Conservation (phyloP, 2,329 filamentous ascomycete species). For the Trichoderma afroharzianum region DNA sequence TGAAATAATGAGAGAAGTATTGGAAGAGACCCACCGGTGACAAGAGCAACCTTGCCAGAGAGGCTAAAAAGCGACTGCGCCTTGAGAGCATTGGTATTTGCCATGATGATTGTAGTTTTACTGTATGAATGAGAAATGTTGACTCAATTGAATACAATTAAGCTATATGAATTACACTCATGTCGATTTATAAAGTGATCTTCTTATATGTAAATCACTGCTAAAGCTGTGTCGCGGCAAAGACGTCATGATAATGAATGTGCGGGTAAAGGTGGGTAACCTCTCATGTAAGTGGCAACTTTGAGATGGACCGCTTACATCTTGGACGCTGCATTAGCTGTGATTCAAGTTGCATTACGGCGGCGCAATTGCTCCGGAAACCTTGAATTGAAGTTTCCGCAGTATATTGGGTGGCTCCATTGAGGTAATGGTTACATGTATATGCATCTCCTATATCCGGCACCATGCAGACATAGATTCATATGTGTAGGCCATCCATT, state of each 20-base stretch:
- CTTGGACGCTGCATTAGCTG: neutral
- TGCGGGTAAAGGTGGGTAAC: neutral
- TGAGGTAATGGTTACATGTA: no score
- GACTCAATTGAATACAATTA: neutral
- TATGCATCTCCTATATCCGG: no score
- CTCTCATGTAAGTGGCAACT: neutral
- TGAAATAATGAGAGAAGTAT: neutral
- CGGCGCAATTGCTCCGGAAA: neutral
- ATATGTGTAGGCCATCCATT: no score
- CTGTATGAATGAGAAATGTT: neutral
- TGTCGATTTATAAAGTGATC: neutral
- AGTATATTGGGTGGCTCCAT: no score
- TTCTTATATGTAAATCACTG: neutral
- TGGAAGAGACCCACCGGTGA: slow-evolving; percentile 35
- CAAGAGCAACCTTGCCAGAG: slow-evolving; percentile 41
- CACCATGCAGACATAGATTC: no score
- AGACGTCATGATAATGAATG: neutral
- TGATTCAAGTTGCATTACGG: neutral
- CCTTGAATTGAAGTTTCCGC: neutral
- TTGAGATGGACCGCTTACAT: neutral
- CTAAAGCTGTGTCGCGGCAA: neutral
- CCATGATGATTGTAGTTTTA: neutral
- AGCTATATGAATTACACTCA: neutral
- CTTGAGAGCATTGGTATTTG: slow-evolving; percentile 21
- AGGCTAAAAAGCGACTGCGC: slow-evolving; percentile 39